phyloP scores from a whole-genome alignment of 2,329 filamentous ascomycete genomes.

The Blastomyces gilchristii region DNA sequence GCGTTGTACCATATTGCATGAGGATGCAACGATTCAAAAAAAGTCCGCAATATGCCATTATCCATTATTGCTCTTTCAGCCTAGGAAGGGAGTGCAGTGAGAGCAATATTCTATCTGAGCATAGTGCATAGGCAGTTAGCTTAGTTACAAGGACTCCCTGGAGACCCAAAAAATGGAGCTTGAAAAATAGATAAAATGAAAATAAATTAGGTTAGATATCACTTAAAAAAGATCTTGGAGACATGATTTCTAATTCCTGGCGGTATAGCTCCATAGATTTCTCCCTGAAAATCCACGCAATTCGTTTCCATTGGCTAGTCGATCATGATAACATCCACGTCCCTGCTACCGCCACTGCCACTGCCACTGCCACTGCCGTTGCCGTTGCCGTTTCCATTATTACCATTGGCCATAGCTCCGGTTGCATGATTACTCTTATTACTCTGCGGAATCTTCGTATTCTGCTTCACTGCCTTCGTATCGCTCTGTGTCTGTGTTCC shows the following conservation, averaged over 20 bases:
- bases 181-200: neutral
- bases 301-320: neutral
- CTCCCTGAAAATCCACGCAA: neutral
- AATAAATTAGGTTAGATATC: neutral
- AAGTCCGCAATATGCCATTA: neutral
- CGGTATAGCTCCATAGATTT: neutral
- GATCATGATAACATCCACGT: constrained; percentile 29
- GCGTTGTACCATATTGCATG: neutral
- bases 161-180: neutral
- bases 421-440: neutral
- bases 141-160: neutral
- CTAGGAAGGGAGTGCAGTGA: neutral
- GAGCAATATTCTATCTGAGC: neutral
- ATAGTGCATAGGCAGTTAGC: neutral
- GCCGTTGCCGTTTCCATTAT: neutral
- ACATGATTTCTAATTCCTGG: neutral
- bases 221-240: neutral
- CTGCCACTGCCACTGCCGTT: neutral
- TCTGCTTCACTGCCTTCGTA: neutral
- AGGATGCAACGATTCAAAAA: neutral
- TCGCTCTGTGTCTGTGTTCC: neutral
- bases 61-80: neutral
- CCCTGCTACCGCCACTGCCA: neutral
- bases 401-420: neutral
- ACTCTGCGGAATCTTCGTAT: neutral